Conservation (phyloP, 192 early-diverging fungal genomes). For the Phlyctochytrium arcticum region DNA sequence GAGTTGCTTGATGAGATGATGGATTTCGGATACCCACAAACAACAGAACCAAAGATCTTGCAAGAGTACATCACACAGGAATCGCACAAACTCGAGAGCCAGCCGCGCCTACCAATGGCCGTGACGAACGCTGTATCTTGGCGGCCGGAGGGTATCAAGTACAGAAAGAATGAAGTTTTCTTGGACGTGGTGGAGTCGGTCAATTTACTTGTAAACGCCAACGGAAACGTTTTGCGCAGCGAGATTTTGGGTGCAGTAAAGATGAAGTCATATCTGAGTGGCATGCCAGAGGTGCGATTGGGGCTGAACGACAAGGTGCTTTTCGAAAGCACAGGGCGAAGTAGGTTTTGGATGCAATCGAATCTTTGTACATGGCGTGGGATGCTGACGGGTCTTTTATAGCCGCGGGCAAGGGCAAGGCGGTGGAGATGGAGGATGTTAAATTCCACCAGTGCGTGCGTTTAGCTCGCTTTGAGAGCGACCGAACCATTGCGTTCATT, state of each 20-base stretch:
- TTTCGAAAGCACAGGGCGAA: conserved; percentile 86
- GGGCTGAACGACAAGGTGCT: conserved; percentile 96
- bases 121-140: conserved; percentile 90
- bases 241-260: conserved; percentile 90
- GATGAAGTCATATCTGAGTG: conserved; percentile 94
- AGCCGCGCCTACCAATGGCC: conserved; percentile 79
- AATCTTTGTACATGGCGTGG: conserved; percentile 3
- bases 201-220: conserved; percentile 81
- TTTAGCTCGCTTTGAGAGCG: conserved; percentile 89
- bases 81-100: conserved; percentile 88
- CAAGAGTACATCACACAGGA: conserved; percentile 93
- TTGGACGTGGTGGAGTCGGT: conserved; percentile 98
- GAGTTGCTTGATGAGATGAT: conserved; percentile 57
- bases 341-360: conserved; percentile 58
- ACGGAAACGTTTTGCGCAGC: conserved; percentile 83
- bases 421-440: conserved; percentile 95
- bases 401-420: conserved; percentile 28
- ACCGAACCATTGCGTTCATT: conserved; percentile 96
- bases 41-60: conserved; percentile 60
- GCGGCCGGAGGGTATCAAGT: conserved; percentile 89
- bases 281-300: conserved; percentile 96
- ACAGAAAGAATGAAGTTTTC: conserved; percentile 99
- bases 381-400: not conserved
- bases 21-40: conserved; percentile 85
- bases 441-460: conserved; percentile 99